A percentile compares a stretch with the other conserved stretches of the same genome.
These are phyloP conservation scores for Fusarium nisikadoi DNA, from an alignment of 2,329 filamentous ascomycete genomes.

Conservation along the genomic window DNA sequence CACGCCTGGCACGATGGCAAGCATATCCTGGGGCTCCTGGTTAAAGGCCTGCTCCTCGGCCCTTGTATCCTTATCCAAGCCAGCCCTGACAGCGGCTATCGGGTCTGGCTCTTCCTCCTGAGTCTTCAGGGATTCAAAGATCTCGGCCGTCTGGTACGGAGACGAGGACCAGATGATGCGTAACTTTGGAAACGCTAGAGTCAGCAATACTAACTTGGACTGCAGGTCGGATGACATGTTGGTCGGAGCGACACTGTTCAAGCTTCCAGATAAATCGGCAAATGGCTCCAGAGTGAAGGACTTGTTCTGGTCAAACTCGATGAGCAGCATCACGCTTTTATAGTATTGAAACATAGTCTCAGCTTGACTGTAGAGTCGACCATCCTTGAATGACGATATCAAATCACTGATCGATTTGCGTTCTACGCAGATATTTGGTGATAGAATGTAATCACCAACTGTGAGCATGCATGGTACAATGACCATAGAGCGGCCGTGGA, in stretches of 20 bases:
- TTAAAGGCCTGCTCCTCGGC: slow-evolving; percentile 80
- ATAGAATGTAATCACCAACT: slow-evolving; percentile 95
- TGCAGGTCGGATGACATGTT: slow-evolving; percentile 78
- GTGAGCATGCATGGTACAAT: slow-evolving; percentile 96
- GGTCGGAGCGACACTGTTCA: slow-evolving; percentile 70
- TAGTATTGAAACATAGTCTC: slow-evolving; percentile 97
- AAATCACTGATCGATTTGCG: slow-evolving; percentile 93
- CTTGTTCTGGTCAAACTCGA: slow-evolving; percentile 98
- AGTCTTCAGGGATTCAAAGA: slow-evolving; percentile 93
- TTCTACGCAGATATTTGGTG: slow-evolving; percentile 90
- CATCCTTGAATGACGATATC: slow-evolving; percentile 90
- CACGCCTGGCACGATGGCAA: slow-evolving; percentile 85
- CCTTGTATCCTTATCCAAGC: slow-evolving; percentile 68
- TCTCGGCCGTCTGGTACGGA: slow-evolving; percentile 96
- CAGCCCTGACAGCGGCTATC: slow-evolving; percentile 83
- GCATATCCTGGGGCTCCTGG: slow-evolving; percentile 88
- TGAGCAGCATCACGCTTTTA: slow-evolving; percentile 87
- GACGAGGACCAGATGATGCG: slow-evolving; percentile 94
- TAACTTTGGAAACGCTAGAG: slow-evolving; percentile 88
- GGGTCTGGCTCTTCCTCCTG: slow-evolving; percentile 92
- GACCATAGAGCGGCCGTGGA: slow-evolving; percentile 88
- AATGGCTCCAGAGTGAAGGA: slow-evolving; percentile 93
- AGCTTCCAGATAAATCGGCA: slow-evolving; percentile 71
- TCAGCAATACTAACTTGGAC: slow-evolving; percentile 90
- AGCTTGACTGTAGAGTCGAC: slow-evolving; percentile 89